phyloP scores from a whole-genome alignment of 2,329 filamentous ascomycete genomes.

The Cordyceps cateniannulata region DNA sequence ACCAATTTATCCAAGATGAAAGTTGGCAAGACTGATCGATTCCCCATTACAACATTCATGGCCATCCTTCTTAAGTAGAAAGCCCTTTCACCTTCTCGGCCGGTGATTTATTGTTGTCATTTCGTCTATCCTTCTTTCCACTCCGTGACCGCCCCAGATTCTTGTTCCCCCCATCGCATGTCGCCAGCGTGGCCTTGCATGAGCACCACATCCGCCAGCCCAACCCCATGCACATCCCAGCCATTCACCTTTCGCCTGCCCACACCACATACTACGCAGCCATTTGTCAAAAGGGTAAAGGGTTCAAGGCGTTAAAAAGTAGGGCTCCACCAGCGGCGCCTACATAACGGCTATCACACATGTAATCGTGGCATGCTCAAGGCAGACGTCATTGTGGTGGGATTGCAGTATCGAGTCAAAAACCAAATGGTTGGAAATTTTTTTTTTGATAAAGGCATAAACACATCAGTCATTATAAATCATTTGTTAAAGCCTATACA shows the following conservation, averaged over 20 bases:
- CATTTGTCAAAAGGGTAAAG: not conserved
- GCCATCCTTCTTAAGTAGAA: not conserved
- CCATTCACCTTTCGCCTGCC: not conserved
- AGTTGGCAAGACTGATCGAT: too few species aligned
- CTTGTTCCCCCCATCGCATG: not conserved
- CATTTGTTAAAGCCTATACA: not conserved
- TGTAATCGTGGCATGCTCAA: not conserved
- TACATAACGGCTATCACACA: too few species aligned
- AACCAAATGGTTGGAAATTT: not conserved
- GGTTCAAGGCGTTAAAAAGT: not conserved
- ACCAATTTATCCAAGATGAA: not conserved
- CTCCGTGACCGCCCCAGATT: too few species aligned
- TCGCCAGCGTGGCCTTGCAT: constrained; percentile 13
- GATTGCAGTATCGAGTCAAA: not conserved
- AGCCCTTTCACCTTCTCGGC: not conserved
- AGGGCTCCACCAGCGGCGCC: not conserved
- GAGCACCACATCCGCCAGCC: constrained; percentile 8
- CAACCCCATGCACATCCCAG: not conserved
- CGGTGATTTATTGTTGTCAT: too few species aligned
- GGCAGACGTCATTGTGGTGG: not conserved
- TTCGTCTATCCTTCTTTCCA: not conserved
- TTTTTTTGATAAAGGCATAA: not conserved
- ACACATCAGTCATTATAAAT: not conserved
- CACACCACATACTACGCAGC: not conserved
- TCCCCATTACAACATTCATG: not conserved